Evolutionary conservation across 495 filamentous ascomycete genomes (phyloP).

Genomic region (Penicillium coffeae): DNA sequence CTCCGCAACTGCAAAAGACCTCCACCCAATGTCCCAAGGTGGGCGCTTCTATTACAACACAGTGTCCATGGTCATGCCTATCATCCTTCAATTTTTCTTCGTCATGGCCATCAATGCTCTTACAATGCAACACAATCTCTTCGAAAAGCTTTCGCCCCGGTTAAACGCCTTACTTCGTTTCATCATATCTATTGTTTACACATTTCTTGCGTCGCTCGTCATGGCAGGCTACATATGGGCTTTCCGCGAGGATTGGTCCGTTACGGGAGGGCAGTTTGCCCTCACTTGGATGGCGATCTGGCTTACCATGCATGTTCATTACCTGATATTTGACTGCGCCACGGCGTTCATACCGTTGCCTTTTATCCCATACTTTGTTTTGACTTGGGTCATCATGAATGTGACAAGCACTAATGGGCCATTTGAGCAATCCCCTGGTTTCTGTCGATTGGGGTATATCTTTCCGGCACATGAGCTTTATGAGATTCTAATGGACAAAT

Average conservation of each 20-base stretch:
- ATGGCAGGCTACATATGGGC: conserved; percentile 48
- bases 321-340: conserved; percentile 45
- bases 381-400: conserved; percentile 48
- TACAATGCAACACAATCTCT: conserved; percentile 42
- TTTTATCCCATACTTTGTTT: conserved; percentile 43
- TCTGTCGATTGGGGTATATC: conserved; percentile 45
- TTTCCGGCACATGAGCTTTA: conserved; percentile 47
- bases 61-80: conserved; percentile 41
- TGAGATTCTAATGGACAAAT: conserved; percentile 42
- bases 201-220: conserved; percentile 42
- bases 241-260: conserved; percentile 44
- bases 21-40: conserved; percentile 47
- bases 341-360: conserved; percentile 40
- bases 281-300: conserved; percentile 47
- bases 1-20: conserved; percentile 32
- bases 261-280: conserved; percentile 43
- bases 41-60: conserved; percentile 51
- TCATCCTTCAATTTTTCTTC: conserved; percentile 56
- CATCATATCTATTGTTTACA: conserved; percentile 39
- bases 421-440: conserved; percentile 42
- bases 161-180: conserved; percentile 42
- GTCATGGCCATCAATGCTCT: conserved; percentile 41
- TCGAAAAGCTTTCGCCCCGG: conserved; percentile 27
- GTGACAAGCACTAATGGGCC: conserved; percentile 44
- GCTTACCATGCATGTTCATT: conserved; percentile 52